Conservation (phyloP, 345 rosid species). For the Aurinia saxatilis region DNA sequence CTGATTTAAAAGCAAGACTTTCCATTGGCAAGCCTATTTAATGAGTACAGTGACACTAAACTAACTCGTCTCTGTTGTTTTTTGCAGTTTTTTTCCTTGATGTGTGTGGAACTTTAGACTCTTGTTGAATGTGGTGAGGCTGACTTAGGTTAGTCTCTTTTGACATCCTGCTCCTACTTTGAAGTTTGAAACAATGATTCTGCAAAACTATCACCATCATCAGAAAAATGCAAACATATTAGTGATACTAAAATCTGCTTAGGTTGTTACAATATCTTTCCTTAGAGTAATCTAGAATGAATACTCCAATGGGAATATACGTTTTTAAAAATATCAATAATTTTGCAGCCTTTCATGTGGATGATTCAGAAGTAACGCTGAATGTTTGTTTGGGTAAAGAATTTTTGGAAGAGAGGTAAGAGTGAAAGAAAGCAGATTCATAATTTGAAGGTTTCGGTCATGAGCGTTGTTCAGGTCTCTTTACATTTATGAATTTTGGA, state of each 20-base stretch:
- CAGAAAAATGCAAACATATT: not conserved
- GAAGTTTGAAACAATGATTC: not conserved
- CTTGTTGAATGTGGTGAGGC: conserved; percentile 64
- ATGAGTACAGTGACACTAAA: not conserved
- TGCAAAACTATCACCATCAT: not conserved
- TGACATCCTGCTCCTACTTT: not conserved
- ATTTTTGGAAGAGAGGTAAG: conserved; percentile 72
- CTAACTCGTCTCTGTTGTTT: not conserved
- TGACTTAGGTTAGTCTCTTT: conserved; percentile 53
- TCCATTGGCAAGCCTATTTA: not conserved
- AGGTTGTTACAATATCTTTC: not conserved
- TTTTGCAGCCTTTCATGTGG: conserved; percentile 65
- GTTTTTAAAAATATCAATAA: not conserved
- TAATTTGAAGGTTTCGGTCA: too few relatives aligned
- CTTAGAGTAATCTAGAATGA: not conserved
- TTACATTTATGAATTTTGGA: too few relatives aligned
- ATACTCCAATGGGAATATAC: not conserved
- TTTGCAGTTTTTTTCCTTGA: conserved; percentile 75
- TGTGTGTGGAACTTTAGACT: conserved; percentile 67
- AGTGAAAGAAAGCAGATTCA: too few relatives aligned
- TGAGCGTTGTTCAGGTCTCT: too few relatives aligned
- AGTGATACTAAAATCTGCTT: not conserved
- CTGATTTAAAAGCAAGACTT: too few relatives aligned
- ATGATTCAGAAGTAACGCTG: conserved; percentile 85
- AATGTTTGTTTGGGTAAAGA: conserved; percentile 78